Evolutionary conservation across 495 filamentous ascomycete species (phyloP).

Genomic region (Mycothermus thermophilus): DNA sequence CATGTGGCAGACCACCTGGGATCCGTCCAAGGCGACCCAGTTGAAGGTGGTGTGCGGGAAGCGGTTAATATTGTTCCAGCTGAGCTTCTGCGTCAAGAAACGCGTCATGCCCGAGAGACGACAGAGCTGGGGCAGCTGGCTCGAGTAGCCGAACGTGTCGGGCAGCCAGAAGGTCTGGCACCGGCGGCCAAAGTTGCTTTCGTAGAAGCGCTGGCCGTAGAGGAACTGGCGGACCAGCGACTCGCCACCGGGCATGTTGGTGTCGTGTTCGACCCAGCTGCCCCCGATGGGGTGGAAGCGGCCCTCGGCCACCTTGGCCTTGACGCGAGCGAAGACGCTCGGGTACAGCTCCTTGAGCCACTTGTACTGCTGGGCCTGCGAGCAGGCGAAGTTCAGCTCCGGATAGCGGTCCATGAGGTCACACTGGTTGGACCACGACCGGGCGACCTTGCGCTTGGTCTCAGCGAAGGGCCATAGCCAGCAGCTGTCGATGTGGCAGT

Average conservation of each 20-base stretch:
- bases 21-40: conserved; percentile 90
- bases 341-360: conserved; percentile 90
- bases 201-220: conserved; percentile 87
- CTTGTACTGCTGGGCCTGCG: conserved; percentile 94
- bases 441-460: conserved; percentile 90
- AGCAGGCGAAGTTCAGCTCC: conserved; percentile 81
- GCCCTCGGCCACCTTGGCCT: conserved; percentile 75
- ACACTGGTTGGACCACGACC: conserved; percentile 94
- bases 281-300: conserved; percentile 91
- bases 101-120: conserved; percentile 84
- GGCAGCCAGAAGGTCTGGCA: conserved; percentile 92
- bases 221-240: conserved; percentile 91
- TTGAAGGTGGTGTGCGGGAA: conserved; percentile 98
- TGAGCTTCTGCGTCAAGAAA: conserved; percentile 94
- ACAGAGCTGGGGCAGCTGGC: conserved; percentile 85
- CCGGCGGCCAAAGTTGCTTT: conserved; percentile 82
- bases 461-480: conserved; percentile 99
- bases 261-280: conserved; percentile 98
- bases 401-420: conserved; percentile 88
- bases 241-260: conserved; percentile 91
- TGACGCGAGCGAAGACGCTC: conserved; percentile 74
- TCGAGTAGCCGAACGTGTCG: conserved; percentile 94
- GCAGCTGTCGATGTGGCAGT: conserved; percentile 96
- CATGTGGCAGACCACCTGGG: conserved; percentile 96
- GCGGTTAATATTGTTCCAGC: conserved; percentile 93